Percentiles rank a stretch among this genome's conserved stretches.
phyloP scores from a whole-genome alignment of 768 basidiomycete genomes.

The Phanerodontia chrysosporium region DNA sequence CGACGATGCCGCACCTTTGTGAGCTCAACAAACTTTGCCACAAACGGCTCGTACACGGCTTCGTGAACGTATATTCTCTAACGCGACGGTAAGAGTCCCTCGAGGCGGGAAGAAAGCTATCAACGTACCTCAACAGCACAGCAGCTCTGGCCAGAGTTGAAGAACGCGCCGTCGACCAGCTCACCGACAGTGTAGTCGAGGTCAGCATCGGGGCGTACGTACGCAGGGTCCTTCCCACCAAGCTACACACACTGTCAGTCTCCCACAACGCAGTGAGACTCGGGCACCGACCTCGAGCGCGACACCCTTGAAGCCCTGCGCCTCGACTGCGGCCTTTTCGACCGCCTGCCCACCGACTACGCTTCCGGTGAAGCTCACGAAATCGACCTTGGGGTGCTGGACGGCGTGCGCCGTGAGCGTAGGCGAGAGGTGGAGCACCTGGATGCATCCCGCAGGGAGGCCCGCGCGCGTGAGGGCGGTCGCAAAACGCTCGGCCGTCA shows the following conservation, averaged over 20 bases:
- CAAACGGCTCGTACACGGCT: slow-evolving; percentile 73
- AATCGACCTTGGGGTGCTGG: slow-evolving; percentile 64
- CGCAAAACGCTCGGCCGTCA: slow-evolving; percentile 78
- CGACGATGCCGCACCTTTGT: slow-evolving; percentile 47
- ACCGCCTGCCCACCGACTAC: slow-evolving; percentile 76
- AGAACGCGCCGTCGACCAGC: slow-evolving; percentile 92
- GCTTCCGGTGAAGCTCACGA: slow-evolving; percentile 89
- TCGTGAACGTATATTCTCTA: slow-evolving; percentile 95
- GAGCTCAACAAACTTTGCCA: slow-evolving; percentile 64
- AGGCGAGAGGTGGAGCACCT: slow-evolving; percentile 75
- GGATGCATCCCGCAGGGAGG: slow-evolving; percentile 74
- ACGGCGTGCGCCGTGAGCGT: slow-evolving; percentile 56
- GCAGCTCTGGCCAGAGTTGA: slow-evolving; percentile 98
- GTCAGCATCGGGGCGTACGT: slow-evolving; percentile 85
- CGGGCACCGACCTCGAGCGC: slow-evolving; percentile 61
- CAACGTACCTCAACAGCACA: slow-evolving; percentile 78
- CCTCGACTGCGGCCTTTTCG: slow-evolving; percentile 61
- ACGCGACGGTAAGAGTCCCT: not conserved
- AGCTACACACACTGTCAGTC: slow-evolving; percentile 43
- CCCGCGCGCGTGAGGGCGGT: slow-evolving; percentile 70
- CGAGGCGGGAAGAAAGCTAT: too few relatives aligned
- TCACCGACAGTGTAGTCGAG: slow-evolving; percentile 78
- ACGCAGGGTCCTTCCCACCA: slow-evolving; percentile 97
- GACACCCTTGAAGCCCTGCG: slow-evolving; percentile 78
- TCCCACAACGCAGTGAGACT: slow-evolving; percentile 45